A percentile compares a stretch with the other conserved stretches of the same genome.
Evolutionary conservation across 2,329 filamentous ascomycete species (phyloP).

Genomic region (Cladosporium colombiae): DNA sequence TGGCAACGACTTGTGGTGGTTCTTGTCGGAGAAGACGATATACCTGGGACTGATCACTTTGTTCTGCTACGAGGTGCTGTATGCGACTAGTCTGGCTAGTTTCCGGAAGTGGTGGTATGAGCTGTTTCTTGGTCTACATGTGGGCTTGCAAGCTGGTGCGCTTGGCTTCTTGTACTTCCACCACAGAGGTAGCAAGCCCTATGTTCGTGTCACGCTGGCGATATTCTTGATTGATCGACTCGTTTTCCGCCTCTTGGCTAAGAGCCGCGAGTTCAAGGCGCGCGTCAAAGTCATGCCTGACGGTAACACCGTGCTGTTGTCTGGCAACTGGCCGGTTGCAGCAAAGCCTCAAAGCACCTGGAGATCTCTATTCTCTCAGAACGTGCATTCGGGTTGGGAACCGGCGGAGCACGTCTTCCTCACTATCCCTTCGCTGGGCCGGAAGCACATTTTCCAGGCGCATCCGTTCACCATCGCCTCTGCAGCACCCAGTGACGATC

Average conservation of each 20-base stretch:
- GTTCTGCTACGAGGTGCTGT: constrained; percentile 61
- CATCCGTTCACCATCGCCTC: constrained; percentile 70
- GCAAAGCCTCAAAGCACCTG: constrained; percentile 21
- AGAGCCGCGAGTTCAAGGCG: constrained; percentile 51
- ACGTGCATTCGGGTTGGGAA: constrained; percentile 52
- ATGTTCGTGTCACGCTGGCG: constrained; percentile 53
- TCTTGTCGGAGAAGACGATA: constrained; percentile 55
- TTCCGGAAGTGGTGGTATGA: constrained; percentile 65
- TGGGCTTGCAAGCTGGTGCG: constrained; percentile 58
- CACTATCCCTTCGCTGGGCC: constrained; percentile 57
- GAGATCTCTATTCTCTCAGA: constrained; percentile 28
- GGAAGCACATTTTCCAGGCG: constrained; percentile 57
- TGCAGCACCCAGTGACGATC: constrained; percentile 48
- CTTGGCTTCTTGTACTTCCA: constrained; percentile 63
- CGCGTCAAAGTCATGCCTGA: constrained; percentile 58
- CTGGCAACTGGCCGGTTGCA: constrained; percentile 46
- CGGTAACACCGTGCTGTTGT: constrained; percentile 55
- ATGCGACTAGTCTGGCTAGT: constrained; percentile 60
- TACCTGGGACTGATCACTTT: constrained; percentile 58
- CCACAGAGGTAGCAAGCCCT: constrained; percentile 54
- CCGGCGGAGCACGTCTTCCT: constrained; percentile 66
- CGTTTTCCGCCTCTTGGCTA: constrained; percentile 58
- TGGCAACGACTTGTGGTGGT: constrained; percentile 53
- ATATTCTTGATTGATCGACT: constrained; percentile 62
- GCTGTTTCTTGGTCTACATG: constrained; percentile 60